Base-by-base conservation (phyloP, 1,139 yeast species). In the Yamadazyma songkhlaensis region DNA sequence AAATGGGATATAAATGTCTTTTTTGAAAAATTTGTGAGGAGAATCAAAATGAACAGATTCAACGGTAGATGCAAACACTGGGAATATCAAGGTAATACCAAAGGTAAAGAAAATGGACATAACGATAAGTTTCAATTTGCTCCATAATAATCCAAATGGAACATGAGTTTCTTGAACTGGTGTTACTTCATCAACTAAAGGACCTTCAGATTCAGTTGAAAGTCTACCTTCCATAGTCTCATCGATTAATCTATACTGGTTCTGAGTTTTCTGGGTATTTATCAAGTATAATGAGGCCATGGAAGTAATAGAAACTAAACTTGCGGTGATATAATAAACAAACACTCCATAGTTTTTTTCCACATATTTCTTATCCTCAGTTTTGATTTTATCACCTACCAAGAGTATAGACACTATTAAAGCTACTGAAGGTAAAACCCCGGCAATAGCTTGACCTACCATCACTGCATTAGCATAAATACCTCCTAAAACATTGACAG, bases 361-460 rank as follows among this genome's bases (percentile, higher is more conserved):
- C 14, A 64, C 59, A 32, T 59, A 52, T n/a, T 49, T 40, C 10
- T 45, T 39, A 1, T 51, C 53, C 3, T 45, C 47, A 7, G 46
- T 41, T 6, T 43, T 39, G 4, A 44, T 43, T 23, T 32, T 38
- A 10, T 55, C 58, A 6, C 76, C 77, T 3, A 75, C 57, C 29
- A 77, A 46, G 30, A 83, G 73, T 9, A 69, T 60, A 1, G 90
- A 77, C 1, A 78, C 36, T 34, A 90, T 80, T 37, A 89, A 67
- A 0, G 95, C 84, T 11, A 84, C 59, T 0, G 96, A 80, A 1
- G 97, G 97, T 35, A 90, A 64, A 0, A 90, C 95, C 1, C 97
- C 97, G 0, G 97, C 89, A 10, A 90, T 67, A 0, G 96, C 96
- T 59, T 92, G 96, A 1, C 98, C 98, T 5, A 89, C 89, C 85